phyloP scores from a whole-genome alignment of 177 flowering plant species.

The Vitis hybrid region DNA sequence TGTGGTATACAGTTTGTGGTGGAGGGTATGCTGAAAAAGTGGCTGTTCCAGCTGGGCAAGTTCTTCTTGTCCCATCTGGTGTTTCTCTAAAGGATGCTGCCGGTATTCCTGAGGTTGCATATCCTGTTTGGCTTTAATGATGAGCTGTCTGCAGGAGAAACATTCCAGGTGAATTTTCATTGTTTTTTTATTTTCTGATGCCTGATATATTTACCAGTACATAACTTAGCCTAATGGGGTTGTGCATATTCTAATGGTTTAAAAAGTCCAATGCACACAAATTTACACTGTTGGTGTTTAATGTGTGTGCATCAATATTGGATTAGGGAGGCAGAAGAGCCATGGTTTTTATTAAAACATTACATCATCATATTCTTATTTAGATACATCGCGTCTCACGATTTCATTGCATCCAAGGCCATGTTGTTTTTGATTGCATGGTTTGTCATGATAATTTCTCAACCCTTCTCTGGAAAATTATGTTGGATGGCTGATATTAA shows the following conservation, averaged over 20 bases:
- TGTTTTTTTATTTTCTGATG: background rate
- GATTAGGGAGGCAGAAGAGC: background rate
- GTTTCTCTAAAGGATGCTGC: slow-evolving; percentile 85
- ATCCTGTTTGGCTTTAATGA: slow-evolving; percentile 98
- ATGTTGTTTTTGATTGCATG: background rate
- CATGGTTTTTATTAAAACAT: no score
- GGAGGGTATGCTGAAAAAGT: slow-evolving; percentile 99
- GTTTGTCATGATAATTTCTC: background rate
- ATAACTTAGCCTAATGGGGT: no score
- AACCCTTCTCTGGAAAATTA: no score
- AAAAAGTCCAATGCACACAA: background rate
- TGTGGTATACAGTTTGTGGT: slow-evolving; percentile 27
- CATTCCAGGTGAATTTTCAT: slow-evolving; percentile 58
- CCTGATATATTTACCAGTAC: background rate
- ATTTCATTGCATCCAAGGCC: background rate
- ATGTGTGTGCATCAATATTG: background rate
- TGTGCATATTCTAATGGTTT: background rate
- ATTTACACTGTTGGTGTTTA: background rate
- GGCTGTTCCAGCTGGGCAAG: slow-evolving; percentile 82
- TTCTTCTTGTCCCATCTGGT: slow-evolving; percentile 82
- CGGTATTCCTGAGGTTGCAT: slow-evolving; percentile 90
- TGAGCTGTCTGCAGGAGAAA: slow-evolving; percentile 80
- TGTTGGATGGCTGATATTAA: background rate
- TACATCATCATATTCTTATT: no score
- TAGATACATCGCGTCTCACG: no score